Base-by-base conservation (phyloP, 768 basidiomycete genomes). In the Cystofilobasidium capitatum region DNA sequence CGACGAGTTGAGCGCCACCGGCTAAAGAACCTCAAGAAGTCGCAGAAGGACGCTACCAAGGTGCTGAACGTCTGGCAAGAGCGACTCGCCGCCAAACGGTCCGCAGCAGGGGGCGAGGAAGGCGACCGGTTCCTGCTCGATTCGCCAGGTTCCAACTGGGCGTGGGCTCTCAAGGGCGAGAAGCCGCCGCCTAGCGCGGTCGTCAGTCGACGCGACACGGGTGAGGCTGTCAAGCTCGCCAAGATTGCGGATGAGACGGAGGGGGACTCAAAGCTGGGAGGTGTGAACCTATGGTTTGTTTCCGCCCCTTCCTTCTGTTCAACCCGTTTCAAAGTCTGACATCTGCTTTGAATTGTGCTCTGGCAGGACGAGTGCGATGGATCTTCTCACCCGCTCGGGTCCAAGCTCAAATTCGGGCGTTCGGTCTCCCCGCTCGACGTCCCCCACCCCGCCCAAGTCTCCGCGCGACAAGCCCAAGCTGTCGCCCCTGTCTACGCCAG, bases 111-210 rank as follows among this genome's bases (percentile, higher is more conserved):
- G 66, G 55, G 70, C 62, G 62, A 66, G 54, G 65, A 75, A 13
- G 61, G 65, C 29, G 68, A 60, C 69, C 73, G 13, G 64, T 76
- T 49, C 71, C 67, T 71, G 74, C 77, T 81, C 80, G 68, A 78
- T 79, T 47, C 78, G 75, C 54, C 72, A 81, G 45, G 74, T 77
- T 63, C 78, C 79, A 47, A 80, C 79, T 84, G 81, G 54, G 82
- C 81, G 70, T 88, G 86, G 86, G 83, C 81, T 35, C 91, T 89
- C 86, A 84, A 86, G 24, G 84, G 81, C 20, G 92, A 96, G 77
- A 80, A 81, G 24, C 94, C 94, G 3, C 94, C 94, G 5, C 88
- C 93, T 3, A 89, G 87, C 72, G 92, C 91, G 62, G 90, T 97
- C 71, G 88, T 89, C 37, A 85, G 88, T n/a, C 80, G 92, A 65